These are phyloP conservation scores for Camellia granthamiana DNA, from an alignment of 148 eudicot species.

Conservation along the genomic window DNA sequence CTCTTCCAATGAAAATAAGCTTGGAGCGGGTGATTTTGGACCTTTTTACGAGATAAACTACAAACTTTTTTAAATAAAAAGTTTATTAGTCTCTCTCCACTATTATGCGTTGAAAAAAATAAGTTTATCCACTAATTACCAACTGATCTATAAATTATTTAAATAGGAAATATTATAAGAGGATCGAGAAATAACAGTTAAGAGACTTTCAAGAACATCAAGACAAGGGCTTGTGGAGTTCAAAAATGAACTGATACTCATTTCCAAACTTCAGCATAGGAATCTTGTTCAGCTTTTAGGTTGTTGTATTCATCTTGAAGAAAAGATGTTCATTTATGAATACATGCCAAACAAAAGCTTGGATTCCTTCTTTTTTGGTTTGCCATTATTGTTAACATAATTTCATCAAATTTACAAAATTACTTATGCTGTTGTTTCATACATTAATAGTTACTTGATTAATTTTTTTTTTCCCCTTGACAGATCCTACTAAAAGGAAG, in stretches of 20 bases:
- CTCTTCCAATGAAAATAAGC: conserved; percentile 7
- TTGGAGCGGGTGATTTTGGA: conserved; percentile 9
- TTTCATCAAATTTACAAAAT: not conserved
- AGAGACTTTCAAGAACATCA: conserved; percentile 12
- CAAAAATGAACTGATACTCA: conserved; percentile 4
- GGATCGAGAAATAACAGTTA: conserved; percentile 4
- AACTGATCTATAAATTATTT: not conserved
- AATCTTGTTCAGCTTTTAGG: conserved; percentile 5
- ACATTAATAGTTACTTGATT: too few relatives aligned
- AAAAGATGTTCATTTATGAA: not conserved
- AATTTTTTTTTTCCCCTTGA: too few relatives aligned
- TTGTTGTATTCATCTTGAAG: not conserved
- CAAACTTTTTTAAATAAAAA: not conserved
- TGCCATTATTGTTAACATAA: too few relatives aligned
- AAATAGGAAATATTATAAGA: conserved; percentile 14
- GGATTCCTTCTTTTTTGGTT: not conserved
- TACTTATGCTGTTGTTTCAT: not conserved
- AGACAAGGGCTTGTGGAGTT: conserved; percentile 12
- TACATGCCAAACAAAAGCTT: not conserved
- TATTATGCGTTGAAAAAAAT: too few relatives aligned
- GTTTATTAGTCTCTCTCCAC: not conserved
- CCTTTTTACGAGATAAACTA: not conserved
- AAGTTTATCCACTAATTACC: too few relatives aligned
- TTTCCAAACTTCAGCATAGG: conserved; percentile 7
- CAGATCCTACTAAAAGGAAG: too few relatives aligned